Base-by-base conservation (phyloP, 805 yeast species). In the Hanseniaspora pseudoguilliermondii region DNA sequence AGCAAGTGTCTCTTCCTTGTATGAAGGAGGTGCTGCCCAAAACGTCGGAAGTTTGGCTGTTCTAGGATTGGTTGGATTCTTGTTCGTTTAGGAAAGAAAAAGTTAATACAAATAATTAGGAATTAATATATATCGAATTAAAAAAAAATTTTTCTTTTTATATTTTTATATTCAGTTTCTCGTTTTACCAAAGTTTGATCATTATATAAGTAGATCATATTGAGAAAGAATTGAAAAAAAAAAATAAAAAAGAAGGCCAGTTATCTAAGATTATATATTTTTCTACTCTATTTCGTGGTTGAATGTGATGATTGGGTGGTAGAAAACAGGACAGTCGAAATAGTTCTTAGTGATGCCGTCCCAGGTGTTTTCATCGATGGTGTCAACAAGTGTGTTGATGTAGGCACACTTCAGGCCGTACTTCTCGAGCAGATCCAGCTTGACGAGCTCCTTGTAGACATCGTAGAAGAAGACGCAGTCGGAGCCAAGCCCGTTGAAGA, bases 401-500 rank as follows among this genome's bases (percentile, higher is more conserved):
- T 75, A 90, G n/a, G 73, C 67, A 55, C 87, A 81, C 38, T 72
- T 61, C 65, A 90, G 71, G 2, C 97, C 97, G 64, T 85, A 89
- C 61, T 84, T 86, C 46, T 74, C 72, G 15, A 52, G 21, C 60
- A 90, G 73, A 67, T 90, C 97, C 57, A 86, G 68, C 59, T 82
- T 86, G 4, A 86, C 96, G 57, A 90, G 81, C 62, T 81, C 78
- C 66, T 80, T 83, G 73, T 91, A 90, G 9, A 91, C 96, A 63
- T 90, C 90, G 64, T 84, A 84, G 61, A 84, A 79, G 15, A 84
- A 73, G 61, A 80, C 77, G 61, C 89, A 72, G 60, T 84, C 93
- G 16, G 90, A 91, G 25, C 93, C 93, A 10, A 86, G 74, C 0
- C 97, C 97, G 64, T 90, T 91, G 75, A 90, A 90, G 65, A 89